A percentile compares a stretch with the other conserved stretches of the same genome.
These are phyloP conservation scores for Trypanosoma platydactyli DNA, from an alignment of 208 protist genomes.

Conservation along the genomic window DNA sequence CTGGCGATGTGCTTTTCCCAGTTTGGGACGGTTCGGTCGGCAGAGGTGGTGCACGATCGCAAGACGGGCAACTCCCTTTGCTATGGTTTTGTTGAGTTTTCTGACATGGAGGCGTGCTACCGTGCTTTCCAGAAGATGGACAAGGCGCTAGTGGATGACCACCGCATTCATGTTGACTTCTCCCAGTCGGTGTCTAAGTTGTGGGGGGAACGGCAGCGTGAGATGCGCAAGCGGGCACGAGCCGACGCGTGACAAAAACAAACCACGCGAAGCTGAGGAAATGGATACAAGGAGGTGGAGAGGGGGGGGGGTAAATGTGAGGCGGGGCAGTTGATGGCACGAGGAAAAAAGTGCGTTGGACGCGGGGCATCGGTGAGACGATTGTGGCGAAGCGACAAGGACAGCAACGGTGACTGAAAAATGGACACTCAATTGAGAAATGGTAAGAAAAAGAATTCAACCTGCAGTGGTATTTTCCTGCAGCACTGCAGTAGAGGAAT, in stretches of 20 bases:
- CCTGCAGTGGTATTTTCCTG: no score
- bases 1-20: constrained; percentile 95
- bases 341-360: no score
- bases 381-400: no score
- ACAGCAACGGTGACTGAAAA: no score
- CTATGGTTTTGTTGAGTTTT: constrained; percentile 99
- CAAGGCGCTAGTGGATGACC: constrained; percentile 97
- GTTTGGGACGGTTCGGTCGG: constrained; percentile 93
- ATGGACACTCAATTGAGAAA: background rate
- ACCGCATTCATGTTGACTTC: constrained; percentile 98
- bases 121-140: constrained; percentile 97
- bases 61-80: constrained; percentile 85
- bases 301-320: background rate
- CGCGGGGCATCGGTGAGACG: no score
- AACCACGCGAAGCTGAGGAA: constrained; percentile 2
- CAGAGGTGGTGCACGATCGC: constrained; percentile 76
- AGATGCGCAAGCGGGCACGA: constrained; percentile 48
- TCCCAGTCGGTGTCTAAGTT: constrained; percentile 95
- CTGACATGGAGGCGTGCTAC: constrained; percentile 85
- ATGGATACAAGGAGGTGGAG: constrained; percentile 3
- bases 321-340: no score
- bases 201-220: constrained; percentile 62
- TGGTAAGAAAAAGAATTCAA: background rate
- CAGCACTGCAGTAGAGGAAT: no score
- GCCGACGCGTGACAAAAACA: background rate